A percentile compares a stretch with the other conserved stretches of the same genome.
Conservation (phyloP, 257 asterid genomes). For the Lavandula angustifolia region DNA sequence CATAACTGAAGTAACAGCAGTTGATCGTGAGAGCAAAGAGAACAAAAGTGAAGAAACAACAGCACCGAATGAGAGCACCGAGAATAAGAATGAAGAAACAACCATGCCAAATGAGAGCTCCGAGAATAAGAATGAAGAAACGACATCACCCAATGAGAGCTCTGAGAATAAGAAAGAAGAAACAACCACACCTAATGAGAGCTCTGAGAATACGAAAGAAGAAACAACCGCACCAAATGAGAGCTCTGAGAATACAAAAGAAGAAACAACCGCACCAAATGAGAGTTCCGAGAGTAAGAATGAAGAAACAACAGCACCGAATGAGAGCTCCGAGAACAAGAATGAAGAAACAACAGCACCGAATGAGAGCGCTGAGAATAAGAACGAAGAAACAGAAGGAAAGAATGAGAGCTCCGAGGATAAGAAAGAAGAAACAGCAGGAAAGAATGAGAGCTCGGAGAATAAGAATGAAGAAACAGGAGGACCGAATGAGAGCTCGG, state of each 20-base stretch:
- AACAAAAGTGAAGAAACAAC: constrained; percentile 18
- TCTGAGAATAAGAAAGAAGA: constrained; percentile 20
- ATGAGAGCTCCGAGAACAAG: neutral
- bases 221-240: constrained; percentile 18
- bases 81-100: neutral
- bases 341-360: constrained; percentile 1
- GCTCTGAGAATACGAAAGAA: constrained; percentile 15
- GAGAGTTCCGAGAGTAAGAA: neutral
- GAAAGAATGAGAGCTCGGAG: constrained; percentile 13
- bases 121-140: neutral
- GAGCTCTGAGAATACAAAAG: constrained; percentile 16
- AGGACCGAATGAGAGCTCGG: constrained; percentile 1
- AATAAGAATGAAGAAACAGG: neutral
- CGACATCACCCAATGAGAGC: constrained; percentile 6
- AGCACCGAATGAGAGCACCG: constrained; percentile 3
- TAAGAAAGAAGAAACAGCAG: no score
- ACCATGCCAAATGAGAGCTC: neutral
- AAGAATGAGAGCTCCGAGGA: neutral
- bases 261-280: neutral
- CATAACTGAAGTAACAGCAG: constrained; percentile 1
- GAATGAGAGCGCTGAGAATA: neutral
- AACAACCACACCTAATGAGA: no score
- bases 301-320: neutral
- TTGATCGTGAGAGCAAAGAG: constrained; percentile 14
- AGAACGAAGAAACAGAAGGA: no score